Conservation (phyloP, 495 filamentous ascomycete species). For the Xylaria bambusicola region DNA sequence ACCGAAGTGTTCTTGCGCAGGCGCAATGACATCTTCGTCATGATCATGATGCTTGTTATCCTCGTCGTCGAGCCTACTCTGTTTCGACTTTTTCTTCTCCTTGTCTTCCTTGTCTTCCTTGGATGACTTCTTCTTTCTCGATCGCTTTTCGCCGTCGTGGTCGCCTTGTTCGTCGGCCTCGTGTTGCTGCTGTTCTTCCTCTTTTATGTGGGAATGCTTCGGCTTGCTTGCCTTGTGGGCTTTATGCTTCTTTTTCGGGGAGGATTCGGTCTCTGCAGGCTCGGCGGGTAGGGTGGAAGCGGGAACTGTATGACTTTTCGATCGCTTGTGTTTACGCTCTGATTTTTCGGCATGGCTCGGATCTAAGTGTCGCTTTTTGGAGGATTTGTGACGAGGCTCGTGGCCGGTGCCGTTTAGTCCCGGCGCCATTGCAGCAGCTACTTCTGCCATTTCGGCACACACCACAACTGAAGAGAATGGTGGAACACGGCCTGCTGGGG, state of each 20-base stretch:
- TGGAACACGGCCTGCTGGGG: too few species aligned
- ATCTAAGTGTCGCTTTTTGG: conserved; percentile 49
- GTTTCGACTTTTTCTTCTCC: conserved; percentile 21
- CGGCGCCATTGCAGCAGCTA: not conserved
- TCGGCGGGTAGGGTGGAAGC: not conserved
- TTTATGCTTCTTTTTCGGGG: conserved; percentile 17
- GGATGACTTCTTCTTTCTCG: conserved; percentile 21
- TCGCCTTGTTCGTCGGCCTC: conserved; percentile 6
- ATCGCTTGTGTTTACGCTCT: conserved; percentile 45
- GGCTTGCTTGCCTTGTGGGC: conserved; percentile 17
- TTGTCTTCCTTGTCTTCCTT: conserved; percentile 34
- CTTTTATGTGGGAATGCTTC: not conserved
- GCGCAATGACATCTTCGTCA: not conserved
- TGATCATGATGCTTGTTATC: not conserved
- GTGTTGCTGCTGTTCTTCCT: not conserved
- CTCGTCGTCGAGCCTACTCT: not conserved
- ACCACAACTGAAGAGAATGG: too few species aligned
- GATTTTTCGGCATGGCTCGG: conserved; percentile 33
- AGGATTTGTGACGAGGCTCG: conserved; percentile 41
- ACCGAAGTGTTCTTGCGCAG: conserved; percentile 33
- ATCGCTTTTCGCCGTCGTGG: conserved; percentile 3
- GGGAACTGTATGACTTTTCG: conserved; percentile 32
- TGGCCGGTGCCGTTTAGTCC: too few species aligned
- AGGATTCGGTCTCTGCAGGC: not conserved
- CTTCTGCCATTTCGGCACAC: not conserved